Evolutionary conservation across 768 basidiomycete species (phyloP), one percentile per base, ranked within the genome.

Genomic region (Agaricus subrufescens): DNA sequence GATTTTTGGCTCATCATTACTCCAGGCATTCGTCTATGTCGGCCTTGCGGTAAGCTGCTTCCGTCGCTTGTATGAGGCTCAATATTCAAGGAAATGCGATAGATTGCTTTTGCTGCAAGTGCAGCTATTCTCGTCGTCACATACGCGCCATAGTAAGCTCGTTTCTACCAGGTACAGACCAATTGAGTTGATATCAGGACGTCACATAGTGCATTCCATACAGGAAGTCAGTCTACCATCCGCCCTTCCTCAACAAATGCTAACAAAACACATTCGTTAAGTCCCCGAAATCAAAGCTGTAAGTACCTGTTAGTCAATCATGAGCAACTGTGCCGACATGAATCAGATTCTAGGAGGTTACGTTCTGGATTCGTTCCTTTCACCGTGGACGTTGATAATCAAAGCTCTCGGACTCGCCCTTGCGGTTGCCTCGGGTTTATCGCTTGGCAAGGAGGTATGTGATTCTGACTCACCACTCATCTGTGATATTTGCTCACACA

Each of bases 341-440:
- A 42, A 37, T 2, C 59, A 89, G 87, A 89, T 91, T 59, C 74
- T 93, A 15, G 84, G 85, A 26, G 91, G 92, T 40, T 94, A 91
- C 64, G 91, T 94, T 6, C 84, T 96, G 43, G 89, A 93, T 62
- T 82, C 86, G 1, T 94, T 92, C 68, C 77, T 96, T n/a, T 83
- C 88, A 8, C 82, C 85, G 1, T 91, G 91, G 87, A 93, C 89
- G 0, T 76, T 96, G 27, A 73, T 93, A 47, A 91, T 91, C 62
- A 96, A 96, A 67, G 82, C 86, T 0, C 71, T 94, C 31, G 92
- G 92, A 12, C 75, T 94, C 43, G 88, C 91, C 1, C 79, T 96
- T 4, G 79, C 89, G 1, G 92, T 94, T 12, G 91, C 89, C 0
- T 92, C 90, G 3, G 92, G 92, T 0, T 74, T 94, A 15, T 91